Evolutionary conservation across 192 early-diverging fungal species (phyloP).

Genomic region (Phycomyces blakesleeanus): DNA sequence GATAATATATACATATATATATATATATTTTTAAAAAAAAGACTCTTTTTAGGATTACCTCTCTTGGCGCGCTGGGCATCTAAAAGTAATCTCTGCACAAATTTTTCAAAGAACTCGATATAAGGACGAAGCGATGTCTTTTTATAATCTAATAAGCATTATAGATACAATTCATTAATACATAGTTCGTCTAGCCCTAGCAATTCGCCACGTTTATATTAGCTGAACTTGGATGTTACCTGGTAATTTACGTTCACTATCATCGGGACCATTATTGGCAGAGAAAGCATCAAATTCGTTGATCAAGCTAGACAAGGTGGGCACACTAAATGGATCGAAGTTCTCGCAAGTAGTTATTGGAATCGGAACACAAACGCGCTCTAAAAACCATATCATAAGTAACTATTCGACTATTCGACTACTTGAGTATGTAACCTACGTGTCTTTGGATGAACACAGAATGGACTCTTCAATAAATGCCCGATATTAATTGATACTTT

Average conservation of each 20-base stretch:
- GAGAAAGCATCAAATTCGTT: constrained; percentile 57
- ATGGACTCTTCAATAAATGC: constrained; percentile 96
- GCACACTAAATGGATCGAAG: constrained; percentile 81
- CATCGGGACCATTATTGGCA: constrained; percentile 1
- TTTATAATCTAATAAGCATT: constrained; percentile 39
- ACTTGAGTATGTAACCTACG: constrained; percentile 41
- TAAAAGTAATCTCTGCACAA: constrained; percentile 48
- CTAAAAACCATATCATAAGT: too few relatives aligned
- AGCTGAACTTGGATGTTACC: constrained; percentile 27
- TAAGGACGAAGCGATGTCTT: constrained; percentile 57
- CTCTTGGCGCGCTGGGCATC: constrained; percentile 35
- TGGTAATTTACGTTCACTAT: constrained; percentile 32
- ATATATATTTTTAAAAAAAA: not conserved
- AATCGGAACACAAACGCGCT: constrained; percentile 93
- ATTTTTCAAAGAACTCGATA: constrained; percentile 63
- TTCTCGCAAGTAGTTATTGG: constrained; percentile 64
- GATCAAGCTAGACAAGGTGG: constrained; percentile 66
- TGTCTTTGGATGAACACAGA: constrained; percentile 95
- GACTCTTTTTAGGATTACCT: constrained; percentile 29
- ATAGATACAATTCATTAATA: too few relatives aligned
- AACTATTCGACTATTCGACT: too few relatives aligned
- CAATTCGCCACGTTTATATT: too few relatives aligned
- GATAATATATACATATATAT: too few relatives aligned
- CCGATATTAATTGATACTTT: constrained; percentile 87
- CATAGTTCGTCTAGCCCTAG: too few relatives aligned